Percentiles rank a stretch among this genome's conserved stretches.
Conservation (phyloP, 148 eudicot species). For the Diospyros kaki region DNA sequence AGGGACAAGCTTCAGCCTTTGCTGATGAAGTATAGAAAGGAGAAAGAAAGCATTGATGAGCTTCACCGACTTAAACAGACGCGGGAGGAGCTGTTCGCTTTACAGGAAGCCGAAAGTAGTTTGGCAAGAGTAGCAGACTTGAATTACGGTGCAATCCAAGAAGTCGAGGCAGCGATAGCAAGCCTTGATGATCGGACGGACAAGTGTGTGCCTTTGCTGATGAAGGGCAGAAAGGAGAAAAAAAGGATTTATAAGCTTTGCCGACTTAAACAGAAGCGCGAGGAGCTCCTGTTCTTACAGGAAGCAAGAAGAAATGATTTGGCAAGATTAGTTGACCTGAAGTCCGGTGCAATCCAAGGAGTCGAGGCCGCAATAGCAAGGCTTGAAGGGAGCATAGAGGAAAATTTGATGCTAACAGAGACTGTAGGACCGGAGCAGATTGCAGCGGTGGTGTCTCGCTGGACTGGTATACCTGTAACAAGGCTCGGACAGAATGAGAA, state of each 20-base stretch:
- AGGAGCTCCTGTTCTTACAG: constrained; percentile 53
- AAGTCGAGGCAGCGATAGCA: constrained; percentile 40
- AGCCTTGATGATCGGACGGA: constrained; percentile 45
- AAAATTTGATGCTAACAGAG: constrained; percentile 54
- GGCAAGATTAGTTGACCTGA: constrained; percentile 70
- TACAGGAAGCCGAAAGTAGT: constrained; percentile 70
- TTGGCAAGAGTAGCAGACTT: constrained; percentile 71
- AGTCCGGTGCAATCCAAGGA: constrained; percentile 69
- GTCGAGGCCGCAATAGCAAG: constrained; percentile 50
- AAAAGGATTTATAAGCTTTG: constrained; percentile 73
- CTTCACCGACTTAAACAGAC: constrained; percentile 53
- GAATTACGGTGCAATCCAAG: constrained; percentile 63
- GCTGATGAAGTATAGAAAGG: constrained; percentile 61
- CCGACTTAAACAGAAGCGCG: constrained; percentile 62
- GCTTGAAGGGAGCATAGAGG: constrained; percentile 43
- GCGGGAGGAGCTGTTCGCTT: constrained; percentile 54
- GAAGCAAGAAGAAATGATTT: constrained; percentile 80
- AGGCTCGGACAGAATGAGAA: constrained; percentile 69
- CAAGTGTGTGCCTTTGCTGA: constrained; percentile 69
- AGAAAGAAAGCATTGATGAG: constrained; percentile 72
- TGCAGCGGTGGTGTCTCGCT: constrained; percentile 68
- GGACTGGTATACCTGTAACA: constrained; percentile 85
- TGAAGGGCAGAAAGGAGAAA: constrained; percentile 79
- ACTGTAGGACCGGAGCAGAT: constrained; percentile 78
- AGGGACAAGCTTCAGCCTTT: constrained; percentile 76